Base-by-base conservation (phyloP, 257 asterid genomes). In the Petunia axillaris region DNA sequence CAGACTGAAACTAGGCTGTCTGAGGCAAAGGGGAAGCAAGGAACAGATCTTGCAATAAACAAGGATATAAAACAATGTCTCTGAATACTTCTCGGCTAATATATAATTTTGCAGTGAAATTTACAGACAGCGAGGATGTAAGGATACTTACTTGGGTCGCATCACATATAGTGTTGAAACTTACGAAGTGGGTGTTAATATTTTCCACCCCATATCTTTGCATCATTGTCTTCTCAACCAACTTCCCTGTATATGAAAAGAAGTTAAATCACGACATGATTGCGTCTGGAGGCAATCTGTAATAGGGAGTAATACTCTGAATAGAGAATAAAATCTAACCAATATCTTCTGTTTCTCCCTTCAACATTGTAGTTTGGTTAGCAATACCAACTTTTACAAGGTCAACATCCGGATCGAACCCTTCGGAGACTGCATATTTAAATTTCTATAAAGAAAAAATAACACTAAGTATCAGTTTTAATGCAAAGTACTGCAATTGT, bases 361-460 rank as follows among this genome's bases (percentile, higher is more conserved):
- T 94, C 80, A 94, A 87, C 99, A 92, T 96, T 8, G 99, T 96
- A 59, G 99, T 96, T 88, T 96, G 99, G 87, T 96, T 96, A n/a
- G 99, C 99, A 85, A 96, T 91, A 81, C 99, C 99, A 84, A 87
- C 84, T 92, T 92, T 96, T 35, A 82, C 87, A 67, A 96, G 98
- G 85, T 96, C 98, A 58, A 82, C 60, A 71, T 71, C 77, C 0
- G 77, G 77, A 71, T 71, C 60, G 50, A 96, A 96, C 78, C 98
- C 99, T 70, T 90, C 16, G 73, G 99, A 96, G 73, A 92, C 88
- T 0, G 97, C 98, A 84, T 43, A 71, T 82, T 96, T 94, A 80
- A 92, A 96, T 91, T 94, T 96, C 99, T 96, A 91, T 89, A 86
- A 70, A 79, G 50, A 80, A 81, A 87, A 68, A 52, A 59, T 38